A percentile compares a stretch with the other conserved stretches of the same genome.
Evolutionary conservation across 1,284 basidiomycete species (phyloP).

Genomic region (Moesziomyces globuligerus): DNA sequence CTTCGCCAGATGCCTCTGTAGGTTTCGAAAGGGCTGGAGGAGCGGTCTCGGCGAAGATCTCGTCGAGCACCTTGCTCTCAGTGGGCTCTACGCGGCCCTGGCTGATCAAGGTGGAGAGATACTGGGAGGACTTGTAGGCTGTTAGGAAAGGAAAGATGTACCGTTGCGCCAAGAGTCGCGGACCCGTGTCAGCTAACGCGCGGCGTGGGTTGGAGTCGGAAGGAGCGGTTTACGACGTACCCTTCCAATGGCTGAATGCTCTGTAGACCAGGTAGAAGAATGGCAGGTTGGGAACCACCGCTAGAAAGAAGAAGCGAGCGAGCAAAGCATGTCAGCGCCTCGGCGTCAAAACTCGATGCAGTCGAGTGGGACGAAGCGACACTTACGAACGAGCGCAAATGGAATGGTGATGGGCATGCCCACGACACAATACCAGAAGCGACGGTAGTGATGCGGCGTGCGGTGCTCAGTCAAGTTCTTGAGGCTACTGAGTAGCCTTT

Average conservation of each 20-base stretch:
- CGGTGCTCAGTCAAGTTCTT: conserved; percentile 44
- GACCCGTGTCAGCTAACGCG: background rate
- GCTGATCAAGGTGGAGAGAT: conserved; percentile 45
- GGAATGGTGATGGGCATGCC: conserved; percentile 64
- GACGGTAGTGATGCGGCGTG: conserved; percentile 56
- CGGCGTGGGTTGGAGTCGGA: background rate
- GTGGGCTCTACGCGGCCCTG: conserved; percentile 49
- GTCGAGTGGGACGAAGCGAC: background rate
- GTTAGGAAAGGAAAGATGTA: conserved; percentile 3
- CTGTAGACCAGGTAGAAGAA: conserved; percentile 66
- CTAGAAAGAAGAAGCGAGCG: conserved; percentile 4
- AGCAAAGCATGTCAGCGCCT: background rate
- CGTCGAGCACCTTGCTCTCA: conserved; percentile 51
- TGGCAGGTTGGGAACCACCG: conserved; percentile 63
- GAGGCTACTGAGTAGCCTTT: conserved; percentile 47
- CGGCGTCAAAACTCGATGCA: background rate
- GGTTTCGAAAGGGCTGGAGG: conserved; percentile 5
- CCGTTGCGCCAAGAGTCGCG: background rate
- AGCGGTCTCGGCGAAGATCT: conserved; percentile 30
- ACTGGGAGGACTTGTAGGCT: conserved; percentile 58
- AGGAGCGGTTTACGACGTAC: conserved; percentile 24
- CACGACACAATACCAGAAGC: conserved; percentile 53
- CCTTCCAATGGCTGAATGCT: conserved; percentile 62
- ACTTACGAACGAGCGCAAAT: conserved; percentile 60
- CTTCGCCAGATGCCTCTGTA: conserved; percentile 8